phyloP scores from a whole-genome alignment of 225 moss, liverwort and hornwort genomes.

The Marchantia paleacea region DNA sequence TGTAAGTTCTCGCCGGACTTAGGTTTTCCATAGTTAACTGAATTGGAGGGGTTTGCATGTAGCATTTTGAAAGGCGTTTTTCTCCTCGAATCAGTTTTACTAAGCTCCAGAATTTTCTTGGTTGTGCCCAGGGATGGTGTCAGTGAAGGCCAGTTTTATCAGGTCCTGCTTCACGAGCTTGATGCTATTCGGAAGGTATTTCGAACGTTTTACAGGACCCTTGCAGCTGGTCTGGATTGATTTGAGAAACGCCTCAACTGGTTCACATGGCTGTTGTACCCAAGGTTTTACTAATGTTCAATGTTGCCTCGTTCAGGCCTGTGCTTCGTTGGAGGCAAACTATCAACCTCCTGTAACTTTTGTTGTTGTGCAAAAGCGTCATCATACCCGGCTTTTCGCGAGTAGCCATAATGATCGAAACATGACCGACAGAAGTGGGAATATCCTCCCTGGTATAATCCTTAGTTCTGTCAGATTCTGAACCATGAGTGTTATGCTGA shows the following conservation, averaged over 20 bases:
- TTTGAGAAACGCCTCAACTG: not conserved
- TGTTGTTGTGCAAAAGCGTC: slow-evolving; percentile 94
- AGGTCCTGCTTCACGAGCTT: slow-evolving; percentile 80
- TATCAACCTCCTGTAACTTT: slow-evolving; percentile 98
- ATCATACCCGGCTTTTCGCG: slow-evolving; percentile 88
- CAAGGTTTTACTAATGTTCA: not conserved
- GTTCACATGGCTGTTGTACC: no score
- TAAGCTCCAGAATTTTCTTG: not conserved
- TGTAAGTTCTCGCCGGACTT: no score
- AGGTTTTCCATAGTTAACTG: no score
- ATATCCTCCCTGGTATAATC: slow-evolving; percentile 73
- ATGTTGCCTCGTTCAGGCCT: slow-evolving; percentile 41
- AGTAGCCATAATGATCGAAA: slow-evolving; percentile 80
- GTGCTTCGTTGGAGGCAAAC: slow-evolving; percentile 86
- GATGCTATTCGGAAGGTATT: slow-evolving; percentile 80
- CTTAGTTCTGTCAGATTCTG: no score
- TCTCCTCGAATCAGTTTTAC: not conserved
- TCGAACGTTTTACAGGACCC: not conserved
- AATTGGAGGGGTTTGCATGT: no score
- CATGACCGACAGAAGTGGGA: slow-evolving; percentile 77
- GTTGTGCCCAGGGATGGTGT: slow-evolving; percentile 71
- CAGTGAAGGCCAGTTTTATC: slow-evolving; percentile 93
- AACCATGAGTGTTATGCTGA: not conserved
- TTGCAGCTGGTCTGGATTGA: not conserved
- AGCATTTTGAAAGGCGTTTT: no score